Evolutionary conservation across 352 stramenopile genomes (phyloP).

Genomic region (Thalassiosira mediterranea): DNA sequence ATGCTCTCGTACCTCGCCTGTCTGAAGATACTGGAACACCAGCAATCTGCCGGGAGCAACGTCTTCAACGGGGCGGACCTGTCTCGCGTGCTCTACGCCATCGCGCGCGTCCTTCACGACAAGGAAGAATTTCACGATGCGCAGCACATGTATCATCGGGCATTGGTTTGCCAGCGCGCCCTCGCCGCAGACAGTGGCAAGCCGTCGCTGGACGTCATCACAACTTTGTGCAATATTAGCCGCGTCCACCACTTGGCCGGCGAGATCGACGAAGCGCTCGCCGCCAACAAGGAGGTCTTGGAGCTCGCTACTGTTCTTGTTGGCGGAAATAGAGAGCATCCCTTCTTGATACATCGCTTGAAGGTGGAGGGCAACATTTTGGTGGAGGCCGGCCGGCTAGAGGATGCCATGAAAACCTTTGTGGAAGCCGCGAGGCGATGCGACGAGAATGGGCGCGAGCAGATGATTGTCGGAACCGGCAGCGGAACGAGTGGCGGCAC

Average conservation of each 20-base stretch:
- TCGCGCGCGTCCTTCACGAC: slow-evolving; percentile 56
- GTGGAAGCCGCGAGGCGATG: slow-evolving; percentile 46
- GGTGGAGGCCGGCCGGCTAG: slow-evolving; percentile 44
- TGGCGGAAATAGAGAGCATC: slow-evolving; percentile 44
- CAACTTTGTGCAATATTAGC: slow-evolving; percentile 58
- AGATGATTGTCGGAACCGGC: slow-evolving; percentile 42
- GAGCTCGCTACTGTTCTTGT: slow-evolving; percentile 30
- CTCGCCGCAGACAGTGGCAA: slow-evolving; percentile 15
- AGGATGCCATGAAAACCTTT: slow-evolving; percentile 58
- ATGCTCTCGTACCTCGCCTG: slow-evolving; percentile 56
- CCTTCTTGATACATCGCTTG: slow-evolving; percentile 53
- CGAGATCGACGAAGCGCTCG: slow-evolving; percentile 49
- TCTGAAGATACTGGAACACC: slow-evolving; percentile 53
- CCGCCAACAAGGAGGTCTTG: slow-evolving; percentile 46
- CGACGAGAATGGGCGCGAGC: slow-evolving; percentile 40
- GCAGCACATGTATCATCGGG: slow-evolving; percentile 52
- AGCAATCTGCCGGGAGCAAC: slow-evolving; percentile 35
- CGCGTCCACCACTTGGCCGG: slow-evolving; percentile 50
- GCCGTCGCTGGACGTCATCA: slow-evolving; percentile 46
- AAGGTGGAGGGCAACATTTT: slow-evolving; percentile 57
- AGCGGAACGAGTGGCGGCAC: slow-evolving; percentile 7
- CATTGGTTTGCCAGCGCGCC: slow-evolving; percentile 32
- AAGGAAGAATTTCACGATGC: slow-evolving; percentile 62
- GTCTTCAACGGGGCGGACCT: slow-evolving; percentile 38
- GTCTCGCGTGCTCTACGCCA: slow-evolving; percentile 43